Conservation (phyloP, 257 asterid species). For the Euphrasia confusa region DNA sequence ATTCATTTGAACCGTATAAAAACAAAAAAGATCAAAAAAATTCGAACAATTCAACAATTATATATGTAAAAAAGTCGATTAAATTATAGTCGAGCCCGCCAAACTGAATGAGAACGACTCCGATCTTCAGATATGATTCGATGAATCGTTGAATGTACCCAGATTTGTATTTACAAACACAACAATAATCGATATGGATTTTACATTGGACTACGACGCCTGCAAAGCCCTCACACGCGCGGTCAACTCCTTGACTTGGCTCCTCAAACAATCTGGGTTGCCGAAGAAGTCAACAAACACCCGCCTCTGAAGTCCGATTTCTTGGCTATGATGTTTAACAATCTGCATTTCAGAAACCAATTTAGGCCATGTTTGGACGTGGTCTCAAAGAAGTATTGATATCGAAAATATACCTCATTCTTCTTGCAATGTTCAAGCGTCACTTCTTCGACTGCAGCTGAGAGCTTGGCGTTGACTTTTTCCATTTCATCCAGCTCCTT, state of each 20-base stretch:
- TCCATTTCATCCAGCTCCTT: conserved; percentile 97
- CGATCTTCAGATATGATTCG: too few species aligned
- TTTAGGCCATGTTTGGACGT: too few species aligned
- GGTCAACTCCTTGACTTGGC: conserved; percentile 86
- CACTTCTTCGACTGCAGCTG: conserved; percentile 91
- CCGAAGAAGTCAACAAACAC: conserved; percentile 95
- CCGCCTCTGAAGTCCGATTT: conserved; percentile 77
- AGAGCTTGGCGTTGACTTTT: conserved; percentile 77
- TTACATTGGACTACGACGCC: conserved; percentile 44
- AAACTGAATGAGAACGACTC: too few species aligned
- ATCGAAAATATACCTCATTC: conserved; percentile 53
- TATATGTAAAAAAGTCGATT: too few species aligned
- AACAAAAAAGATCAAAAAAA: too few species aligned
- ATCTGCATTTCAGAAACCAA: conserved; percentile 40
- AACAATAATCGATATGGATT: conserved; percentile 1
- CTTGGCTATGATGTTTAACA: conserved; percentile 87
- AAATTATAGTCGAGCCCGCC: too few species aligned
- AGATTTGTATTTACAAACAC: conserved; percentile 17
- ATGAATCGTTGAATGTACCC: too few species aligned
- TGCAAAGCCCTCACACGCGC: conserved; percentile 85
- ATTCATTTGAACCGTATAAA: too few species aligned
- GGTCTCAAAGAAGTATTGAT: not conserved
- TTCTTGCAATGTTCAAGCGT: conserved; percentile 88
- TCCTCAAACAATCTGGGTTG: conserved; percentile 85
- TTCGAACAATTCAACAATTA: too few species aligned